These are phyloP conservation scores for Piromyces finnis DNA, from an alignment of 192 early-diverging fungal species.

Conservation along the genomic window DNA sequence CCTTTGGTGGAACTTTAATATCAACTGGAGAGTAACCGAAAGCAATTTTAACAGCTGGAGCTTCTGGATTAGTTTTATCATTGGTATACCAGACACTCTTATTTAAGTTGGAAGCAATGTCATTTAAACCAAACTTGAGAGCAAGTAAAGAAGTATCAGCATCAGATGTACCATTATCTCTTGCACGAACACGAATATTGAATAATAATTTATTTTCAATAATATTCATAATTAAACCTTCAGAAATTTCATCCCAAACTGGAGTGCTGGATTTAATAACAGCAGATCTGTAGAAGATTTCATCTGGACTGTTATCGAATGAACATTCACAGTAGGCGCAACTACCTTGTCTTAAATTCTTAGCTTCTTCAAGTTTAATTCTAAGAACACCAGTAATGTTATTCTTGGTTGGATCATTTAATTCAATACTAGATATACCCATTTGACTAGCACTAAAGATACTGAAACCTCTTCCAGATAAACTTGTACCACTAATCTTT, in stretches of 20 bases:
- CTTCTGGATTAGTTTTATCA: not conserved
- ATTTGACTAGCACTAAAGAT: not conserved
- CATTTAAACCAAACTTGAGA: not conserved
- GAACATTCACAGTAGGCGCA: conserved; percentile 20
- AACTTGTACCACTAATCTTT: not conserved
- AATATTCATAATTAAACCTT: conserved; percentile 7
- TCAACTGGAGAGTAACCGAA: conserved; percentile 23
- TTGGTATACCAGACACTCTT: not conserved
- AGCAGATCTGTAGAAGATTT: conserved; percentile 7
- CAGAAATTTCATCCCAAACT: conserved; percentile 11
- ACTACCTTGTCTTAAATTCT: conserved; percentile 4
- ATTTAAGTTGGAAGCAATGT: not conserved
- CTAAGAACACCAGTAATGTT: conserved; percentile 28
- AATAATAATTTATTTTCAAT: not conserved
- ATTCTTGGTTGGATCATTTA: not conserved
- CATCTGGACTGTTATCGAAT: conserved; percentile 17
- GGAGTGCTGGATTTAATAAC: conserved; percentile 10
- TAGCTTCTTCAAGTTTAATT: conserved; percentile 20
- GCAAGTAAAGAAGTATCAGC: not conserved
- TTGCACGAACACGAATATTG: not conserved
- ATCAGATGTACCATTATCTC: not conserved
- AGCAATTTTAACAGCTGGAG: not conserved
- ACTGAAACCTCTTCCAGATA: not conserved
- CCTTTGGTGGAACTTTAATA: conserved; percentile 13
- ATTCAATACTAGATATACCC: not conserved